Percentiles rank a stretch among this genome's conserved stretches.
phyloP scores from a whole-genome alignment of 306 rosid species.

The Begonia masoniana region DNA sequence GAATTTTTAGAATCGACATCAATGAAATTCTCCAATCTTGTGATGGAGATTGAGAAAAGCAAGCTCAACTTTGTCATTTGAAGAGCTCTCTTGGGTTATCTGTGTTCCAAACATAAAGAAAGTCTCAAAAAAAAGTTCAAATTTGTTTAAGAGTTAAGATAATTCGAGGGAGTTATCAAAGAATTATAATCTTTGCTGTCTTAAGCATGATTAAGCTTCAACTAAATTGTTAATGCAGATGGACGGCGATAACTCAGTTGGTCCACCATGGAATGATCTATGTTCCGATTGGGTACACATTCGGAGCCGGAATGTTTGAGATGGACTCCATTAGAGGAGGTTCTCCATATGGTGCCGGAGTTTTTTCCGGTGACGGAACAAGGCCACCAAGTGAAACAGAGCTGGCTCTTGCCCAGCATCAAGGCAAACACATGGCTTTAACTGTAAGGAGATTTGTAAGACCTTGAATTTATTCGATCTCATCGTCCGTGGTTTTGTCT shows the following conservation, averaged over 20 bases:
- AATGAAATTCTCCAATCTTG: no score
- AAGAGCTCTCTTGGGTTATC: no score
- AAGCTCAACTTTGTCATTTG: no score
- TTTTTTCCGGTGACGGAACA: constrained; percentile 57
- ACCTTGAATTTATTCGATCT: background rate
- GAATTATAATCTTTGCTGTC: no score
- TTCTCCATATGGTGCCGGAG: constrained; percentile 72
- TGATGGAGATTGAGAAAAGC: no score
- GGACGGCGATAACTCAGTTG: constrained; percentile 74
- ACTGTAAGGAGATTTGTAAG: constrained; percentile 34
- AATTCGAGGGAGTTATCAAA: no score
- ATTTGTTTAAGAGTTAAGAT: no score
- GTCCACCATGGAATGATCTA: constrained; percentile 82
- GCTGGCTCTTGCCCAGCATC: constrained; percentile 59
- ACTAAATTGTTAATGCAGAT: constrained; percentile 21
- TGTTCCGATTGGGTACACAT: constrained; percentile 66
- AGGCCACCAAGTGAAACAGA: constrained; percentile 47
- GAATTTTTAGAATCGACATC: no score
- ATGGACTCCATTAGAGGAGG: constrained; percentile 64
- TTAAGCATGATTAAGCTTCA: no score
- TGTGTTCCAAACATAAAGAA: no score
- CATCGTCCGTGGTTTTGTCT: background rate
- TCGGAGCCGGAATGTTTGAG: constrained; percentile 55
- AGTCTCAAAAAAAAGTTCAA: no score
- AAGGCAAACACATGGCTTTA: constrained; percentile 66